phyloP scores from a whole-genome alignment of 495 filamentous ascomycete genomes.

The Aspergillus sparsus region DNA sequence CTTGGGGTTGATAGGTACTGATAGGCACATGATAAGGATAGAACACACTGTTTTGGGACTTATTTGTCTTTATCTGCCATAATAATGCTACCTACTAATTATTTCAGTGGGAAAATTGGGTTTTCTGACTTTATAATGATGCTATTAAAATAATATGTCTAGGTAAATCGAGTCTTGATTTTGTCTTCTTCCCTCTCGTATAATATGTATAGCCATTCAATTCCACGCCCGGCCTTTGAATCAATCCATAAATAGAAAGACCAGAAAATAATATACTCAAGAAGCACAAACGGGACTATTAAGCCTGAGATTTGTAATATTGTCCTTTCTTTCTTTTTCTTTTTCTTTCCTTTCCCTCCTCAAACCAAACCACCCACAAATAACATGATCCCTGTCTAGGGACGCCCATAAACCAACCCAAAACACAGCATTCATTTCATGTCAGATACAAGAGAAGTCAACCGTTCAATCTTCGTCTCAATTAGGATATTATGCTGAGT shows the following conservation, averaged over 20 bases:
- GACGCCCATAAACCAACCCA: conserved; percentile 2
- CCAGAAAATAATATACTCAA: too few relatives aligned
- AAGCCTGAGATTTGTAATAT: too few relatives aligned
- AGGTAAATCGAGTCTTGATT: too few relatives aligned
- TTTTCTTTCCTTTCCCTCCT: too few relatives aligned
- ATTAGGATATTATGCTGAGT: conserved; percentile 46
- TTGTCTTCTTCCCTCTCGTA: too few relatives aligned
- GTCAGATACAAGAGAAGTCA: conserved; percentile 15
- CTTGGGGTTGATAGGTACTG: conserved; percentile 7
- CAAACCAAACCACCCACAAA: background rate
- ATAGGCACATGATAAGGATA: conserved; percentile 16
- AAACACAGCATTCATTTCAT: conserved; percentile 8
- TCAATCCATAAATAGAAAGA: too few relatives aligned
- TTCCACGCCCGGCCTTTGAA: too few relatives aligned
- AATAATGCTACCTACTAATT: background rate
- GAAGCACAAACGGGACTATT: too few relatives aligned
- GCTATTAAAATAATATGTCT: background rate
- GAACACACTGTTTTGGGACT: background rate
- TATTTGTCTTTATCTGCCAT: conserved; percentile 2
- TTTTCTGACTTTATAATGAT: background rate
- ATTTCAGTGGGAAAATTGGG: background rate
- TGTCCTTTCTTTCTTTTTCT: too few relatives aligned
- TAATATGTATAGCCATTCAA: background rate
- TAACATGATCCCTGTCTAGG: too few relatives aligned
- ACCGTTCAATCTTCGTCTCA: conserved; percentile 22